Base-by-base conservation (phyloP, 768 basidiomycete species). In the Trametes coccinea region DNA sequence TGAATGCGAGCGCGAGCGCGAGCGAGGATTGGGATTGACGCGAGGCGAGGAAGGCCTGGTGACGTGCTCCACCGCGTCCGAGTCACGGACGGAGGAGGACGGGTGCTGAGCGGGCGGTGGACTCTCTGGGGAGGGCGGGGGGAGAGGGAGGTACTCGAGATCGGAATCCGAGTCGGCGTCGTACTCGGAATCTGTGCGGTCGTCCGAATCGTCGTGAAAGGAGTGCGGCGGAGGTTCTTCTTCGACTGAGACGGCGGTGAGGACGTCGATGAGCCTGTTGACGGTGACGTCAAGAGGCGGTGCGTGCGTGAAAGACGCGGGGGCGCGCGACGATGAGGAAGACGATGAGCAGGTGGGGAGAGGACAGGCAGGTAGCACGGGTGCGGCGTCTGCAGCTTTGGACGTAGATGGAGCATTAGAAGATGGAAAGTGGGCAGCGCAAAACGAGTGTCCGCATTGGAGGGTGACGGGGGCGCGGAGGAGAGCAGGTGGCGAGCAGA, bases 381-480 rank as follows among this genome's bases (percentile, higher is more conserved):
- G 22, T 2, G 60, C 40, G 6, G 57, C 9, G 51, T 39, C 34
- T 37, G 67, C 27, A 5, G 63, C 57, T 22, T 46, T 64, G 56
- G 62, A 37, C 6, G 34, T 37, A 37, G 34, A 37, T 37, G 67
- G 30, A 5, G 63, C 57, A 29, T 46, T 64, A 53, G 62, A 60
- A 54, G 66, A 63, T 41, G 66, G 50, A 11, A 80, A 66, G 61
- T 71, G 64, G 77, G 67, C 47, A 0, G 84, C 73, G 67, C 93
- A 97, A 63, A 95, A 64, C 22, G 93, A 81, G 71, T 97, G 94
- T 55, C 94, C 94, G 69, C 94, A 97, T 67, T 78, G 82, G 43
- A 96, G 85, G 8, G 79, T 82, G 39, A 82, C 75, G 2, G 87
- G 86, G 3, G 75, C 70, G 27, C 67, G 59, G 27, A 87, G 76